Evolutionary conservation across 148 eudicot species (phyloP), one percentile per base, ranked within the genome.

Genomic region (Oxyria digyna): DNA sequence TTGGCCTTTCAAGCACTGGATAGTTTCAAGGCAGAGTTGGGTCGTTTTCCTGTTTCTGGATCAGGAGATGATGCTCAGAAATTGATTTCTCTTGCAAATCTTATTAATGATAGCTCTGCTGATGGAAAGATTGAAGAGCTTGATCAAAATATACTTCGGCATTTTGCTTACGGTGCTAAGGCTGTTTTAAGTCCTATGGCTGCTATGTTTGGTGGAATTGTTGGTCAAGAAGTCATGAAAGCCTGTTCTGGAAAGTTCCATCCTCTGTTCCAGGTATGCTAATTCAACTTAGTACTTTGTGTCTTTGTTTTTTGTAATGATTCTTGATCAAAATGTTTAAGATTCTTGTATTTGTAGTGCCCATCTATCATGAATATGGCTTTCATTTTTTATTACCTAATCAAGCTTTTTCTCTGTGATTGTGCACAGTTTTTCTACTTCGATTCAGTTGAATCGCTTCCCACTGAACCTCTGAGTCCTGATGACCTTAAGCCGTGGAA

Each of bases 171-270:
- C 70, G 95, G 95, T 74, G 81, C 90, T 55, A 78, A 73, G 79
- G 90, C 90, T 48, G 87, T 88, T 48, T 68, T 88, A 41, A 88
- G 84, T 77, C 90, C 90, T 62, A 84, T 88, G 95, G 89, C 90
- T 75, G 87, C 94, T 4, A 85, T 85, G 88, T 88, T 88, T 79
- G 94, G 94, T 54, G 94, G 94, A 69, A 83, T 88, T 80, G 94
- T 88, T 75, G 94, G 94, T 33, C 94, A 88, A 77, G 94, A 88
- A 82, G 86, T 85, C 66, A 77, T 88, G 32, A 88, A 88, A 80
- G 94, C 94, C 54, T 88, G 94, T 79, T 88, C 94, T 59, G 89
- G 88, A 55, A 88, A 88, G 77, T 88, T 88, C 73, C 90, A 88
- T 72, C 94, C 94, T 35, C 85, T 88, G 42, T 80, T 78, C 73